Conservation (phyloP, 176 grass and related monocot species). For the Eleusine indica region DNA sequence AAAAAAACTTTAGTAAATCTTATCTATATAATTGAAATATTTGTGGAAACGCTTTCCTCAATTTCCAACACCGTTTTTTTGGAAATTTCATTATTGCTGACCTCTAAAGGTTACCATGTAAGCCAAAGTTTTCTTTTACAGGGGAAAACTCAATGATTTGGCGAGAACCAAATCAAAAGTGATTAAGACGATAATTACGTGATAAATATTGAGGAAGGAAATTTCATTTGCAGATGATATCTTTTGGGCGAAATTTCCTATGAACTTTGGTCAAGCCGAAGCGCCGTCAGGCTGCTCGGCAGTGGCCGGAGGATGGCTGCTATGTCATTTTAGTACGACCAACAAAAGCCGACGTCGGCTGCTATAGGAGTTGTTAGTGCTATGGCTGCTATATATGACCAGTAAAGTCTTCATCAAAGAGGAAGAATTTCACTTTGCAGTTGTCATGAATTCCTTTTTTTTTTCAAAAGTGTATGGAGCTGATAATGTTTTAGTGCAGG, state of each 20-base stretch:
- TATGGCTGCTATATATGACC: not conserved
- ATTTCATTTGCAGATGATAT: not conserved
- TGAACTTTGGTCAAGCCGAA: not conserved
- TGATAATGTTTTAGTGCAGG: not conserved
- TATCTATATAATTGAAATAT: not conserved
- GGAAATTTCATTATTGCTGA: not conserved
- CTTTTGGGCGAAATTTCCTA: not conserved
- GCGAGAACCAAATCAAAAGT: not conserved
- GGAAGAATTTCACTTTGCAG: not conserved
- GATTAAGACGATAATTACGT: not conserved
- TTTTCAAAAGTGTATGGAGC: not conserved
- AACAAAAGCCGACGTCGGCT: constrained; percentile 3
- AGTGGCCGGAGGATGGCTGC: not conserved
- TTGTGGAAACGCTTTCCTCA: not conserved
- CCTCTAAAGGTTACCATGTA: not conserved
- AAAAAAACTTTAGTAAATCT: not conserved
- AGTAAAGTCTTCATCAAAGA: not conserved
- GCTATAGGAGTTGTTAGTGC: not conserved
- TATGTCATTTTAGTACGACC: not conserved
- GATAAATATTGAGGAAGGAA: not conserved
- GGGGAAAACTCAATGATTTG: not conserved
- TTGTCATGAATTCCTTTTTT: not conserved
- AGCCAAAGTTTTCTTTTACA: not conserved
- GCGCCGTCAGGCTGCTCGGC: not conserved
- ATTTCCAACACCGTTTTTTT: not conserved